These are phyloP conservation scores for Cronartium quercuum DNA, from an alignment of 1,284 basidiomycete species.

Conservation along the genomic window DNA sequence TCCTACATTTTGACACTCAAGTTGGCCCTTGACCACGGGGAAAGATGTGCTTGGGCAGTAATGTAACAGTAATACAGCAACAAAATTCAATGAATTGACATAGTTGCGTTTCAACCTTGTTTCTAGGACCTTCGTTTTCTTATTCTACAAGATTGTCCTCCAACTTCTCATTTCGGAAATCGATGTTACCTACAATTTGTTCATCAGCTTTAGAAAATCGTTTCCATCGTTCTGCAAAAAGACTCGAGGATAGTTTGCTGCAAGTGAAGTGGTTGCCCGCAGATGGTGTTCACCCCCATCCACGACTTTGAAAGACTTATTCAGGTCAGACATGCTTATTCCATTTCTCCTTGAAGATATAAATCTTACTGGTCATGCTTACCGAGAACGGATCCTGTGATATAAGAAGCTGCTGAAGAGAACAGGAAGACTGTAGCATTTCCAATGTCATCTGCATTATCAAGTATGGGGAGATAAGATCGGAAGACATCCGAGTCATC, in stretches of 20 bases:
- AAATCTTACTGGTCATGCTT: slow-evolving; percentile 40
- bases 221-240: slow-evolving; percentile 1
- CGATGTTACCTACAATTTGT: neutral
- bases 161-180: no score
- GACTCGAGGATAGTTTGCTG: neutral
- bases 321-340: neutral
- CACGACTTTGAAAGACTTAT: neutral
- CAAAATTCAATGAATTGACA: no score
- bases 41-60: no score
- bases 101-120: no score
- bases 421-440: slow-evolving; percentile 79
- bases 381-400: slow-evolving; percentile 57
- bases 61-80: no score
- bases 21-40: no score
- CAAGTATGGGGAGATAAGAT: slow-evolving; percentile 59
- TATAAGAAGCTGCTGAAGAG: slow-evolving; percentile 73
- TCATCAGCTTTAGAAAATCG: neutral
- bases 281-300: slow-evolving; percentile 27
- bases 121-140: no score
- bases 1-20: no score
- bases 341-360: neutral
- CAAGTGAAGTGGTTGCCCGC: neutral
- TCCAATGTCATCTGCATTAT: slow-evolving; percentile 67
- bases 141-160: no score
- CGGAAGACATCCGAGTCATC: slow-evolving; percentile 12